These are phyloP conservation scores for Raphanus raphanistrum DNA, from an alignment of 345 rosid species.

Conservation along the genomic window DNA sequence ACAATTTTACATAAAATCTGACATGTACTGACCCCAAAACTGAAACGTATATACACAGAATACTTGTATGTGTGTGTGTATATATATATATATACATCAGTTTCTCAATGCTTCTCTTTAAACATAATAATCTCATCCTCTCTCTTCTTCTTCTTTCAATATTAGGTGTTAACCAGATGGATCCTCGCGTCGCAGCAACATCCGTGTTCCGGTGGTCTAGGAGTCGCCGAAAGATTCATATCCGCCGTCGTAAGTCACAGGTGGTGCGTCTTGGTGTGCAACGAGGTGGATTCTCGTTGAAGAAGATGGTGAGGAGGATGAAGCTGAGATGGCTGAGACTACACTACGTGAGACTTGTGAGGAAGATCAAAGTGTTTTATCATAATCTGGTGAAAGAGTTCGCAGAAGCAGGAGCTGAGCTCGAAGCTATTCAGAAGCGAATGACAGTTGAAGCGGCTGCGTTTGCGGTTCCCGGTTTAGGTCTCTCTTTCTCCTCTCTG, in stretches of 20 bases:
- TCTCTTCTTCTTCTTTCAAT: neutral
- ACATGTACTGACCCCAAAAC: conserved; percentile 36
- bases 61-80: neutral
- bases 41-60: neutral
- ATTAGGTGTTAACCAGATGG: conserved; percentile 7
- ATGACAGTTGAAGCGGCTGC: conserved; percentile 57
- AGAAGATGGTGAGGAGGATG: conserved; percentile 50
- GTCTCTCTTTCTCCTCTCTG: conserved; percentile 50
- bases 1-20: conserved; percentile 10
- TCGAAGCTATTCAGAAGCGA: conserved; percentile 62
- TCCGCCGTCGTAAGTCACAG: conserved; percentile 50
- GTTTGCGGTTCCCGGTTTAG: conserved; percentile 63
- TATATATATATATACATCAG: neutral
- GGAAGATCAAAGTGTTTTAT: conserved; percentile 58
- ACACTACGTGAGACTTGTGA: conserved; percentile 47
- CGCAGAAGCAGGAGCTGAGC: conserved; percentile 42
- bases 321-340: conserved; percentile 59
- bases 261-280: conserved; percentile 57
- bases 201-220: conserved; percentile 31
- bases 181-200: neutral
- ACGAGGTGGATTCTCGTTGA: conserved; percentile 40
- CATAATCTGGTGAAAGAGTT: conserved; percentile 55
- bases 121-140: neutral
- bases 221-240: conserved; percentile 40
- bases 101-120: conserved; percentile 15